Base-by-base conservation (phyloP, 352 stramenopile genomes). In the Globisporangium paroecandrum region DNA sequence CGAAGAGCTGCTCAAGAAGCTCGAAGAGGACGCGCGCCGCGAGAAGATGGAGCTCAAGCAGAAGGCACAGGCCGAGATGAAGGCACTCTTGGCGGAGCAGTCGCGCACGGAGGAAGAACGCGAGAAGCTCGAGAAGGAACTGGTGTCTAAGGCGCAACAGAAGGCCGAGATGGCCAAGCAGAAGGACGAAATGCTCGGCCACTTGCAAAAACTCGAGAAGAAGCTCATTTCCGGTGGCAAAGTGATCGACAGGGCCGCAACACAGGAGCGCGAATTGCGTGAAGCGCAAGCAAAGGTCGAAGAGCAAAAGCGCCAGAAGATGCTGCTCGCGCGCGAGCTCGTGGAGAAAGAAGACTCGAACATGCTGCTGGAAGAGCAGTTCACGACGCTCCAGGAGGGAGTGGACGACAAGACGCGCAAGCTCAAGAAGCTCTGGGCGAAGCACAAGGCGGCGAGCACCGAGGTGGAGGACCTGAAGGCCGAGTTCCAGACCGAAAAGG, bases 381-480 rank as follows among this genome's bases (percentile, higher is more conserved):
- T 97, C 71, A 78, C 78, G 38, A 94, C 78, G 13, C 64, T 97
- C 24, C 84, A 92, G 36, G 94, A 98, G 46, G 91, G 98, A 69
- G 92, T 98, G 4, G 85, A 98, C 58, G 90, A 92, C 51, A 98
- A 98, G 75, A 98, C 94, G 0, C 89, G 90, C 22, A 98, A 99
- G 73, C 79, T 99, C 29, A 97, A 98, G 68, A 99, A 98, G 70
- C 73, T 99, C 18, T 98, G 85, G 83, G 76, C 75, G 18, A 99
- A 99, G 76, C 97, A 98, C 73, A 93, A 98, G 65, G 84, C 86
- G 1, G 87, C 88, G 8, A 87, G 87, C 49, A 86, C 77, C 7
- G 96, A 99, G 66, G 86, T 98, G 8, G 87, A 97, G 58, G 96
- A 99, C 66, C 82, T 99, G 20, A 88, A 97, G 65, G 71, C 78